Evolutionary conservation across 345 rosid species (phyloP), one percentile per base, ranked within the genome.

Genomic region (Salix dunnii): DNA sequence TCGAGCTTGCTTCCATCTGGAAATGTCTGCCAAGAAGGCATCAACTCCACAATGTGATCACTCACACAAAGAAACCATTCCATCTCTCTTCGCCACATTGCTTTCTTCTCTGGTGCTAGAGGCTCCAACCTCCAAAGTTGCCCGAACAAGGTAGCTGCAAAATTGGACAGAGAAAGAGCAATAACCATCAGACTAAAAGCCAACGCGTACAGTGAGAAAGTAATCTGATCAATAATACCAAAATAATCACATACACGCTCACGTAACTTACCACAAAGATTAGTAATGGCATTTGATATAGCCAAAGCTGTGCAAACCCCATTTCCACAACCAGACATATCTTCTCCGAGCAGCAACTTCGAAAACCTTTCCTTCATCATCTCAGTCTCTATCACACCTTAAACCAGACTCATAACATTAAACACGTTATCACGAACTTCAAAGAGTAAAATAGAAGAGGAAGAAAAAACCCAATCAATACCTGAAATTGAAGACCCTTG

Each of bases 311-410:
- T 88, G 78, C 88, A 89, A 67, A 92, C 99, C 49, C 99, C 98
- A 86, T 92, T 96, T 33, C 99, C 99, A 81, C 89, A 85, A 70
- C 99, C 99, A n/a, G 99, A 94, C 98, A 96, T 94, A 78, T 96
- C 99, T 81, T 96, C 99, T 21, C 98, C 99, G 70, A 96, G 99
- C 71, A 96, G 80, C 86, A 96, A 79, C 79, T 96, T 96, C 31
- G 98, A 84, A 84, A 94, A 94, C 80, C 97, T 92, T 82, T 96
- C 99, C 84, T 92, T 94, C 98, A 96, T 94, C 98, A 94, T 85
- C 79, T 96, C 98, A 73, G 89, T 77, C 83, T 90, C 99, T 96
- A 77, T 51, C 82, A 67, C 51, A 30, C 75, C 74, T 80, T 35
- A 61, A 83, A 67, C 36, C 28, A 58, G 48, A 71, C 11, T 70